Evolutionary conservation across 139 green algal species (phyloP), one percentile per base, ranked within the genome.

Genomic region (Tetraselmis striata): DNA sequence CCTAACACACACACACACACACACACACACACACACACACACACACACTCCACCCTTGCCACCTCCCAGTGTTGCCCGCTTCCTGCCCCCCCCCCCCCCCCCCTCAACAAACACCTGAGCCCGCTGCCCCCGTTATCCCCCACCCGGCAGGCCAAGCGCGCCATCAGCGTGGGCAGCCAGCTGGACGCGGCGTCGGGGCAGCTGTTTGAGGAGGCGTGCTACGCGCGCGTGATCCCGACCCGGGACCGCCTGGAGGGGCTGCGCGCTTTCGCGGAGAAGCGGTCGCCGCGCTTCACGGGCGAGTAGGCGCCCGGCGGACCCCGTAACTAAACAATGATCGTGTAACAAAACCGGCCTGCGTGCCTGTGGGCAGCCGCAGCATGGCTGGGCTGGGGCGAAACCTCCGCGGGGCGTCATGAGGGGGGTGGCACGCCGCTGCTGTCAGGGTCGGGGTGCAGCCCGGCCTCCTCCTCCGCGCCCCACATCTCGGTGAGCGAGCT

Each of bases 201-300:
- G 75, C 78, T 80, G 25, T n/a, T 95, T 31, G 93, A 97, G 82
- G 87, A 95, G 85, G 84, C 84, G 23, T 90, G 88, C 75, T 97
- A 95, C 77, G 83, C 78, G 11, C 88, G 93, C 84, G 87, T 96
- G 27, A 81, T 97, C 25, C 88, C 85, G 1, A 95, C 90, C 1
- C 83, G 88, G 28, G 94, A 97, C 83, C 82, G 93, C 26, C 75
- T 95, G 58, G 94, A 98, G 77, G 94, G 94, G 2, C 86, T 98
- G 29, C 81, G 79, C 25, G 94, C 94, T 1, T 98, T 98, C 85
- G 88, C 84, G 5, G 94, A 98, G 85, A 97, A 97, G 87, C 87
- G 94, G 24, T 80, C 81, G 79, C 94, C 94, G 0, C n/a, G 81
- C 23, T 98, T 93, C 83, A 94, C 80, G 2, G 94, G 94, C 0